Base-by-base conservation (phyloP, 345 rosid species). In the Angophora floribunda region DNA sequence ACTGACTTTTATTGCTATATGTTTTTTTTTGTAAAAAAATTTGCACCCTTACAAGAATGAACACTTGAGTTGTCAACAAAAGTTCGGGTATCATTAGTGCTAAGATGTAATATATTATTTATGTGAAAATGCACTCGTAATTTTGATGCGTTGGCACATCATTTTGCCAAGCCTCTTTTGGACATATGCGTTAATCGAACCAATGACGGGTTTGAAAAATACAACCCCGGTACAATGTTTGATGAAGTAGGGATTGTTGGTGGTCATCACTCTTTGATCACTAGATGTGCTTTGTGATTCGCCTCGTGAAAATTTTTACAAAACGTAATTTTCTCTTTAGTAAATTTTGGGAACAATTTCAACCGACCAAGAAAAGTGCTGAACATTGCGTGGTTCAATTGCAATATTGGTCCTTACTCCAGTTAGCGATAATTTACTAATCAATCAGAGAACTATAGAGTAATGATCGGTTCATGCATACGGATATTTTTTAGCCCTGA, bases 71-170 rank as follows among this genome's bases (percentile, higher is more conserved):
- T 22, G 61, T 55, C 13, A 0, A 55, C 4, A 3, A 55, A 4
- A 55, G 4, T 55, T 55, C 3, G 21, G 0, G 13, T 22, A 28
- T 55, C 61, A 22, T 0, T 0, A 4, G 0, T 12, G 22, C 2
- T 22, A 75, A 75, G 1, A 17, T 75, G 47, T 41, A 75, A 75
- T 5, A 7, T 16, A 41, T 75, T 75, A 0, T 75, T 41, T 75
- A 47, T 26, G 10, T 41, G 49, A 36, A 75, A 41, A 1, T 9
- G 49, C 82, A 10, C 49, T 19, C 0, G 49, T 19, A 44, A 21
- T 75, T 36, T 17, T 75, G 49, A 75, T 75, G 49, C 49, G 14
- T 9, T 3, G 82, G 26, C 7, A 6, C 82, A 75, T 75, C 49
- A 12, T 75, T 55, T 55, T 22, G 2, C 61, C 67, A 12, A 26